A percentile compares a stretch with the other conserved stretches of the same genome.
phyloP scores from a whole-genome alignment of 495 filamentous ascomycete species.

The Pseudevernia furfuracea region DNA sequence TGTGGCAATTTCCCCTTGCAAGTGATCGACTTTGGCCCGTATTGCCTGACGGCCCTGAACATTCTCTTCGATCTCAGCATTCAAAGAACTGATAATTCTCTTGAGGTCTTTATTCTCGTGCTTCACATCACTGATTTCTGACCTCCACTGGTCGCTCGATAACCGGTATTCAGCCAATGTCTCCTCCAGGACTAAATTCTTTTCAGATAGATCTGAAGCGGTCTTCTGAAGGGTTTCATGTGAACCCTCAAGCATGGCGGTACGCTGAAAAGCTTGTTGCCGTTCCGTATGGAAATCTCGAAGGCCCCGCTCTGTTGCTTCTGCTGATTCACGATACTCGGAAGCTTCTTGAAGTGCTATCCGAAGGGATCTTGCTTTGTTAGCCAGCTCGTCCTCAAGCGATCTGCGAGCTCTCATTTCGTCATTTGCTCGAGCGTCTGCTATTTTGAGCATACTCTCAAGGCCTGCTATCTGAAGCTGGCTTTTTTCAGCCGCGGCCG shows the following conservation, averaged over 20 bases:
- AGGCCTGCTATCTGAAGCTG: conserved; percentile 48
- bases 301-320: conserved; percentile 54
- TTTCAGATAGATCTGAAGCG: conserved; percentile 52
- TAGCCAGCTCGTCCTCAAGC: conserved; percentile 64
- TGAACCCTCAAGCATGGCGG: conserved; percentile 54
- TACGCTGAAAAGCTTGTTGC: conserved; percentile 48
- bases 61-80: conserved; percentile 75
- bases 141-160: conserved; percentile 47
- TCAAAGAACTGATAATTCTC: conserved; percentile 59
- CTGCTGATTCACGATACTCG: conserved; percentile 60
- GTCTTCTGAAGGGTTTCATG: conserved; percentile 58
- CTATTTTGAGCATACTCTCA: conserved; percentile 46
- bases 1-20: conserved; percentile 77
- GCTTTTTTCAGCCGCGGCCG: conserved; percentile 40
- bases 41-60: conserved; percentile 69
- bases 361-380: conserved; percentile 61
- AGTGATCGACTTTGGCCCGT: conserved; percentile 66
- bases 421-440: conserved; percentile 45
- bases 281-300: conserved; percentile 47
- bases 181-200: conserved; percentile 50
- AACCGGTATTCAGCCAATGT: conserved; percentile 56
- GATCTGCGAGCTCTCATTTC: conserved; percentile 59
- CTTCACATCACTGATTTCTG: conserved; percentile 46
- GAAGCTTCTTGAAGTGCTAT: conserved; percentile 65
- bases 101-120: conserved; percentile 52